Evolutionary conservation across 805 yeast species (phyloP).

Genomic region (Wickerhamiella azymoides): DNA sequence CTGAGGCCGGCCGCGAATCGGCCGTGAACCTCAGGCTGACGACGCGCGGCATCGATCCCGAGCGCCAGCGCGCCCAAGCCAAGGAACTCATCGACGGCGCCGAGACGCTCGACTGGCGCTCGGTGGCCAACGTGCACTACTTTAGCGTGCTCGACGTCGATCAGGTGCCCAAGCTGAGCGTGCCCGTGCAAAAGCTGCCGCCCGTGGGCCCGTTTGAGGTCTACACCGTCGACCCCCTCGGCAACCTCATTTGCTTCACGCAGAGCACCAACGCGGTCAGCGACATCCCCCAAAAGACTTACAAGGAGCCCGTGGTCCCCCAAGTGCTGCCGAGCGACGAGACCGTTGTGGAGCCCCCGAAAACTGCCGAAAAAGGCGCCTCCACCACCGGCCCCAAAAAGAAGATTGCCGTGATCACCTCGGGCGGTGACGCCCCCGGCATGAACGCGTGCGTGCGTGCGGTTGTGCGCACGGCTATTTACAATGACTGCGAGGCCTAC

Average conservation of each 20-base stretch:
- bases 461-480: constrained; percentile 84
- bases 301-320: constrained; percentile 6
- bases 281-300: constrained; percentile 3
- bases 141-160: constrained; percentile 31
- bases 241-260: constrained; percentile 70
- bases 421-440: constrained; percentile 99
- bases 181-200: constrained; percentile 42
- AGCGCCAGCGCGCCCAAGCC: constrained; percentile 15
- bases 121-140: constrained; percentile 32
- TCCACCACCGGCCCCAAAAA: constrained; percentile 27
- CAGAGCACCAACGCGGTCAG: constrained; percentile 9
- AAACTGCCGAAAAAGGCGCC: neutral
- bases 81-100: constrained; percentile 13
- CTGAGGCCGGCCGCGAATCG: constrained; percentile 16
- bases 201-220: constrained; percentile 64
- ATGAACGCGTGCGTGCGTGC: constrained; percentile 96
- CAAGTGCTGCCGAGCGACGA: constrained; percentile 13
- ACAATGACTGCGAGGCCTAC: constrained; percentile 74
- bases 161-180: constrained; percentile 27
- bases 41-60: constrained; percentile 17
- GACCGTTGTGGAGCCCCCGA: no score
- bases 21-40: constrained; percentile 24
- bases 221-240: constrained; percentile 72
- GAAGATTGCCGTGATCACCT: constrained; percentile 82
- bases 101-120: constrained; percentile 35